These are phyloP conservation scores for Tolypocladium tropicale DNA, from an alignment of 2,329 filamentous ascomycete species.

Conservation along the genomic window DNA sequence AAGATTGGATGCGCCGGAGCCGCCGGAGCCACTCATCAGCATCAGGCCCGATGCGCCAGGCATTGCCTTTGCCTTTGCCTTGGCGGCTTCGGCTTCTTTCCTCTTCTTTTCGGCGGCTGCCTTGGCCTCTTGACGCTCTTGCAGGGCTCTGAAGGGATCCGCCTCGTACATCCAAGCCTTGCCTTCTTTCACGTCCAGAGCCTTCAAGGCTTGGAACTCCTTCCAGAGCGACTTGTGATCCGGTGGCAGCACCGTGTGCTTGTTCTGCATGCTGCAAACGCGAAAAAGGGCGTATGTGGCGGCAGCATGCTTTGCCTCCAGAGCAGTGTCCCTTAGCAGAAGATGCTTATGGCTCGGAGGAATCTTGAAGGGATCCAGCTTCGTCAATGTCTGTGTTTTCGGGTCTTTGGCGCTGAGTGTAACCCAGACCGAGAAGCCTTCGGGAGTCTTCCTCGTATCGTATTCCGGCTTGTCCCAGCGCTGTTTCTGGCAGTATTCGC, in stretches of 20 bases:
- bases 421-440: constrained; percentile 72
- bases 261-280: constrained; percentile 90
- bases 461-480: constrained; percentile 95
- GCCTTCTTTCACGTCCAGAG: constrained; percentile 67
- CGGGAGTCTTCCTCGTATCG: constrained; percentile 62
- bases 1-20: constrained; percentile 24
- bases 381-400: constrained; percentile 71
- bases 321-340: constrained; percentile 63
- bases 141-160: constrained; percentile 77
- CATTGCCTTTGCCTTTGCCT: constrained; percentile 57
- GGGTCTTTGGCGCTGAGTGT: constrained; percentile 64
- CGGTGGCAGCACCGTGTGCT: constrained; percentile 88
- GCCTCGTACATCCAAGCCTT: constrained; percentile 85
- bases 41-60: constrained; percentile 47
- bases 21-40: constrained; percentile 35
- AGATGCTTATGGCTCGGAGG: constrained; percentile 68
- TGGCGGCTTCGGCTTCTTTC: constrained; percentile 56
- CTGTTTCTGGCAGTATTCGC: constrained; percentile 91
- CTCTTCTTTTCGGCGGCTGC: constrained; percentile 69
- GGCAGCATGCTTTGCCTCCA: constrained; percentile 89
- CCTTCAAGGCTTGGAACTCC: constrained; percentile 75
- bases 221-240: constrained; percentile 89
- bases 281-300: constrained; percentile 87
- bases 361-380: constrained; percentile 72
- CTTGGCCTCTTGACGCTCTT: constrained; percentile 71